Evolutionary conservation across 2,329 filamentous ascomycete genomes (phyloP).

Genomic region (Rhynchosporium graminicola): DNA sequence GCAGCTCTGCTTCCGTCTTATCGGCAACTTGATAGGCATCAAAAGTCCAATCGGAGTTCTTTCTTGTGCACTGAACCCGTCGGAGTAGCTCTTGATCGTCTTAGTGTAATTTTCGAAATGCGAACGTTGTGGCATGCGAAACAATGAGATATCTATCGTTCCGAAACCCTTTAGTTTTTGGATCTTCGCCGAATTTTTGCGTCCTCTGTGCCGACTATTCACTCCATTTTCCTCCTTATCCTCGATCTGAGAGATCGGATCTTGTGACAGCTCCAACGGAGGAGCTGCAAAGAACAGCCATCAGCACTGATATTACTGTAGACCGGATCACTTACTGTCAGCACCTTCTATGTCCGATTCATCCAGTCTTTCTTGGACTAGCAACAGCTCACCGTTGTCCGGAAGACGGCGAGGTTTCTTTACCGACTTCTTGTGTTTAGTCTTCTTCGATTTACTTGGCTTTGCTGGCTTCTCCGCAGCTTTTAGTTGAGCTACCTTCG

Average conservation of each 20-base stretch:
- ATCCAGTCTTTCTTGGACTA: conserved; percentile 20
- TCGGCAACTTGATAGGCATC: conserved; percentile 28
- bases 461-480: background rate
- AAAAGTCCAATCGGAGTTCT: conserved; percentile 28
- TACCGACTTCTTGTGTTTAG: background rate
- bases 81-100: conserved; percentile 25
- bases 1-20: conserved; percentile 7
- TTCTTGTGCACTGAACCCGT: conserved; percentile 37
- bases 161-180: conserved; percentile 14
- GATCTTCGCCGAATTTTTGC: background rate
- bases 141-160: conserved; percentile 24
- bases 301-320: background rate
- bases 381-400: conserved; percentile 27
- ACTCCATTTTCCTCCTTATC: conserved; percentile 6
- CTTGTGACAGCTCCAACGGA: conserved; percentile 28
- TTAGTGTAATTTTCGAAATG: background rate
- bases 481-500: no score
- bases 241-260: conserved; percentile 33
- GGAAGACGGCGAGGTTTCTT: conserved; percentile 28
- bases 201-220: background rate
- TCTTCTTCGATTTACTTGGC: conserved; percentile 4
- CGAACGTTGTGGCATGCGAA: conserved; percentile 28
- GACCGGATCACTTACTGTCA: conserved; percentile 12
- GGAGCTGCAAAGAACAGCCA: conserved; percentile 14
- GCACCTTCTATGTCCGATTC: conserved; percentile 16